phyloP scores from a whole-genome alignment of 1,139 yeast genomes.

The Kodamaea alishanica region DNA sequence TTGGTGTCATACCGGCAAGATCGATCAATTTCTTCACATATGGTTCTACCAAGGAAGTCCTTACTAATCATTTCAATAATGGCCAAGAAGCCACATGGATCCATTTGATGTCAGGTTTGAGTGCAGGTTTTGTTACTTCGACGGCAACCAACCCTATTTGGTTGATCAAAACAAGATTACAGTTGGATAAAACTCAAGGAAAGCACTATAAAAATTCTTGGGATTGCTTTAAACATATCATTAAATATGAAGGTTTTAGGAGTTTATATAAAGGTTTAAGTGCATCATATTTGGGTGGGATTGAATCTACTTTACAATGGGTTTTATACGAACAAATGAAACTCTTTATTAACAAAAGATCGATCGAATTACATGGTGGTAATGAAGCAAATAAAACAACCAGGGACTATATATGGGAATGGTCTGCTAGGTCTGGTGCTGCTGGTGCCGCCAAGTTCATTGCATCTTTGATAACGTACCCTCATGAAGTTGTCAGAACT shows the following conservation, averaged over 20 bases:
- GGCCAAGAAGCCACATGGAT: slow-evolving; percentile 82
- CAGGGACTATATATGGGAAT: slow-evolving; percentile 69
- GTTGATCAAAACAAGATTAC: slow-evolving; percentile 92
- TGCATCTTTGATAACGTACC: slow-evolving; percentile 91
- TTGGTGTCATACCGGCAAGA: slow-evolving; percentile 98
- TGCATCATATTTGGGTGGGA: slow-evolving; percentile 93
- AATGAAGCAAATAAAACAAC: slow-evolving; percentile 45
- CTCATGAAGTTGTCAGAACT: slow-evolving; percentile 96
- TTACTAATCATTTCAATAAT: slow-evolving; percentile 60
- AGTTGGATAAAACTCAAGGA: slow-evolving; percentile 68
- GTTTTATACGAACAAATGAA: slow-evolving; percentile 95
- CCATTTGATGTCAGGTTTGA: slow-evolving; percentile 83
- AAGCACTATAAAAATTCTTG: slow-evolving; percentile 75
- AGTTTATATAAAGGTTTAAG: slow-evolving; percentile 87
- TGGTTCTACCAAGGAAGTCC: slow-evolving; percentile 79
- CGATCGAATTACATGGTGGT: slow-evolving; percentile 45
- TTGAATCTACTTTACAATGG: slow-evolving; percentile 95
- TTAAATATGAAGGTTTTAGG: slow-evolving; percentile 70
- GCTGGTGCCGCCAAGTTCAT: slow-evolving; percentile 95
- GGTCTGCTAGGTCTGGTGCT: slow-evolving; percentile 96
- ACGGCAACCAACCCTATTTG: slow-evolving; percentile 99
- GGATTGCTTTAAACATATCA: slow-evolving; percentile 74
- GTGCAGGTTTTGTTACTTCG: slow-evolving; percentile 92
- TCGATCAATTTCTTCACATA: slow-evolving; percentile 95
- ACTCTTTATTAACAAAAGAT: slow-evolving; percentile 56